Base-by-base conservation (phyloP, 495 filamentous ascomycete genomes). In the Monascus purpureus region DNA sequence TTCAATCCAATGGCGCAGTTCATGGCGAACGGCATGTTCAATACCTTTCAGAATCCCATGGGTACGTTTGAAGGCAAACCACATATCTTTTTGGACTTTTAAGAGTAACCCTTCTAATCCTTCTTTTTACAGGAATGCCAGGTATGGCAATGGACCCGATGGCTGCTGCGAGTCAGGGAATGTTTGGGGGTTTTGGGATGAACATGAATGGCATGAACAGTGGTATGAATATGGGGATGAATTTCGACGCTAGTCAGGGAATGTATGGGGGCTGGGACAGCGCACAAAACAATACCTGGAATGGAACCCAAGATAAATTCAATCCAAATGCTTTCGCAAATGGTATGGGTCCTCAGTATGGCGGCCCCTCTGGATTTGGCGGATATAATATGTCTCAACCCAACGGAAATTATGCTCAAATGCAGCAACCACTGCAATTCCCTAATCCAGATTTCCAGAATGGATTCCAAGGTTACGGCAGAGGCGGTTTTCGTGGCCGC, bases 151-250 rank as follows among this genome's bases (percentile, higher is more conserved):
- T 93, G 80, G 82, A 85, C 66, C 82, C 80, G 45, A 87, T 87
- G 80, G 65, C 67, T 61, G 65, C 67, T 61, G 82, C 84, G 72
- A 63, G 61, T 56, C 81, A 90, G 58, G 77, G 72, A 54, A 88
- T 92, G 79, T 82, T 81, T 70, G 77, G 80, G 56, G 82, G 79
- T 37, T 88, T 76, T 61, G 77, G 77, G 64, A 85, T 86, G 80
- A 82, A 78, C 70, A 88, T 88, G 79, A 77, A 76, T 72, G 78
- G 77, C 65, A 86, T 85, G 82, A 81, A 75, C 64, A 82, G 78
- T 72, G 81, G 77, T 57, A 85, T 90, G 82, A 76, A 76, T 46
- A 77, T 78, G 73, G 80, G 77, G 60, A 61, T 68, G 65, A 81
- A 77, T 43, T 87, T 73, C 68, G 73, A 76, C 58, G 59, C 61